Conservation (phyloP, 1,139 yeast genomes). For the Arxiozyma heterogenica region DNA sequence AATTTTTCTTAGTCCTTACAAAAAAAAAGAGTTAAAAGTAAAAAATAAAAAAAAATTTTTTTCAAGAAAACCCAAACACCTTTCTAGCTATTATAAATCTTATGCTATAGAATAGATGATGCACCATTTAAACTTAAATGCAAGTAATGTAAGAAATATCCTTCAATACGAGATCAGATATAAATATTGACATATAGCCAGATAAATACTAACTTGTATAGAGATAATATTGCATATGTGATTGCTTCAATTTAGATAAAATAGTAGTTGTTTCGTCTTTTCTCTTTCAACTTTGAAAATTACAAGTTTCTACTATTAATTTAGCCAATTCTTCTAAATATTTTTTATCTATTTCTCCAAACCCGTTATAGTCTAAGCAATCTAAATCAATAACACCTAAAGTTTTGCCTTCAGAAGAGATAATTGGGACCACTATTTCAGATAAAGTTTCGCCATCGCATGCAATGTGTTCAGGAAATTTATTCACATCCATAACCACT, state of each 20-base stretch:
- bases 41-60: background rate
- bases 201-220: no score
- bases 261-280: background rate
- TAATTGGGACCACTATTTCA: slow-evolving; percentile 84
- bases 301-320: slow-evolving; percentile 38
- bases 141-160: no score
- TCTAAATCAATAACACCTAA: slow-evolving; percentile 84
- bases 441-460: slow-evolving; percentile 93
- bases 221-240: background rate
- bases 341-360: slow-evolving; percentile 51
- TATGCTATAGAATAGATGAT: no score
- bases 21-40: no score
- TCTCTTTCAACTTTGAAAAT: background rate
- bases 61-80: background rate
- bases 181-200: no score
- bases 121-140: no score
- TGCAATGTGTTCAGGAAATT: slow-evolving; percentile 89
- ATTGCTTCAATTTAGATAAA: background rate
- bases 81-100: background rate
- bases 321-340: slow-evolving; percentile 53
- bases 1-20: no score
- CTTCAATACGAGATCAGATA: no score
- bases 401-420: slow-evolving; percentile 35
- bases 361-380: slow-evolving; percentile 56
- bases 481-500: slow-evolving; percentile 64